A percentile compares a stretch with the other conserved stretches of the same genome.
These are phyloP conservation scores for Malus hybrid DNA, from an alignment of 331 rosid genomes.

Conservation along the genomic window DNA sequence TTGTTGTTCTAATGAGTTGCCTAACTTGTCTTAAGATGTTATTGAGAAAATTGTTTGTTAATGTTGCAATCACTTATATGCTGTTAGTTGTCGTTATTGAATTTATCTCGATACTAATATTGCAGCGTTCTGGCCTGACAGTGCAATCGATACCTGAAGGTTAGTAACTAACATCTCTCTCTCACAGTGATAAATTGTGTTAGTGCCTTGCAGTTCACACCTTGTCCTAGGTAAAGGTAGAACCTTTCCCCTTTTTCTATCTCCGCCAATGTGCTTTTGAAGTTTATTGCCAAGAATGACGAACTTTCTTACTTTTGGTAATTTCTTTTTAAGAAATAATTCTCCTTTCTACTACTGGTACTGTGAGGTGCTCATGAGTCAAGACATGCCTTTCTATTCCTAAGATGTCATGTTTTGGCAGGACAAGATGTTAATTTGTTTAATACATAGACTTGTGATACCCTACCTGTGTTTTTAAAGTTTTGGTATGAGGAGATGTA, in stretches of 20 bases:
- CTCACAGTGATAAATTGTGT: background rate
- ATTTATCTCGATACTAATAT: background rate
- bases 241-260: background rate
- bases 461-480: background rate
- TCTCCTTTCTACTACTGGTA: no score
- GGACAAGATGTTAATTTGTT: background rate
- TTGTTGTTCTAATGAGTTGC: background rate
- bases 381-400: no score
- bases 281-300: background rate
- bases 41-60: background rate
- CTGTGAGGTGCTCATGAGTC: no score
- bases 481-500: background rate
- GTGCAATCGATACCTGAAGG: conserved; percentile 48
- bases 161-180: conserved; percentile 8
- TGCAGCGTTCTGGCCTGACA: conserved; percentile 45
- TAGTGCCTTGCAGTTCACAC: background rate
- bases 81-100: background rate
- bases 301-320: no score
- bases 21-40: background rate
- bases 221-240: background rate
- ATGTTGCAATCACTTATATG: background rate
- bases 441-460: background rate
- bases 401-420: background rate
- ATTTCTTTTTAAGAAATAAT: no score
- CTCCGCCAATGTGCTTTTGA: background rate